Conservation (phyloP, 768 basidiomycete genomes). For the Boletus patriciae region DNA sequence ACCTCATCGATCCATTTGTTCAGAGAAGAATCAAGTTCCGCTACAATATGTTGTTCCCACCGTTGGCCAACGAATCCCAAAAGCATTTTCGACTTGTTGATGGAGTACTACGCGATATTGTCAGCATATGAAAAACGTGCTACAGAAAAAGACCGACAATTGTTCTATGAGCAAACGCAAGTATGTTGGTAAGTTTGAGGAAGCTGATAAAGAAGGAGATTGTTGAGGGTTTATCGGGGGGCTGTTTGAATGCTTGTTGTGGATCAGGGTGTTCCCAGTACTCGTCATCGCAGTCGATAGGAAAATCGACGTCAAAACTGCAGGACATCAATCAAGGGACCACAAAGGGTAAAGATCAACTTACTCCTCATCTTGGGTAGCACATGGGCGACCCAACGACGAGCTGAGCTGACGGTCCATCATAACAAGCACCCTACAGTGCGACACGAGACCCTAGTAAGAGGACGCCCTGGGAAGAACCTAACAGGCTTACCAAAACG, state of each 20-base stretch:
- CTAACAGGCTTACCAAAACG: conserved; percentile 40
- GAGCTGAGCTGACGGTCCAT: conserved; percentile 39
- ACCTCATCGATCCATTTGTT: conserved; percentile 78
- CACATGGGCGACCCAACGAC: conserved; percentile 63
- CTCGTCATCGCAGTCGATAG: conserved; percentile 68
- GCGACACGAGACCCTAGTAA: not conserved
- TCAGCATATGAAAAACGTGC: not conserved
- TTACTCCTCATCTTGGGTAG: conserved; percentile 71
- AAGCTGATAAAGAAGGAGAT: conserved; percentile 53
- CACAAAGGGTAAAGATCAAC: conserved; percentile 21
- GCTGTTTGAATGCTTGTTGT: conserved; percentile 58
- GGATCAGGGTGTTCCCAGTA: conserved; percentile 58
- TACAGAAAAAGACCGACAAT: conserved; percentile 41
- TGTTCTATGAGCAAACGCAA: conserved; percentile 60
- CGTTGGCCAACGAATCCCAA: conserved; percentile 49
- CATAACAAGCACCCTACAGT: conserved; percentile 30
- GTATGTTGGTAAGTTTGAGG: conserved; percentile 61
- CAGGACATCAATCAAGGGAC: not conserved
- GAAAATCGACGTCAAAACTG: conserved; percentile 62
- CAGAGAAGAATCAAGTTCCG: conserved; percentile 71
- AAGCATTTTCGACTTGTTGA: conserved; percentile 59
- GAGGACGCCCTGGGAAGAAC: not conserved
- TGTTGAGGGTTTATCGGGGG: conserved; percentile 53
- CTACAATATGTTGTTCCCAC: conserved; percentile 66
- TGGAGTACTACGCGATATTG: conserved; percentile 55